Base-by-base conservation (phyloP, 495 filamentous ascomycete species). In the Aspergillus incahuasiensis region DNA sequence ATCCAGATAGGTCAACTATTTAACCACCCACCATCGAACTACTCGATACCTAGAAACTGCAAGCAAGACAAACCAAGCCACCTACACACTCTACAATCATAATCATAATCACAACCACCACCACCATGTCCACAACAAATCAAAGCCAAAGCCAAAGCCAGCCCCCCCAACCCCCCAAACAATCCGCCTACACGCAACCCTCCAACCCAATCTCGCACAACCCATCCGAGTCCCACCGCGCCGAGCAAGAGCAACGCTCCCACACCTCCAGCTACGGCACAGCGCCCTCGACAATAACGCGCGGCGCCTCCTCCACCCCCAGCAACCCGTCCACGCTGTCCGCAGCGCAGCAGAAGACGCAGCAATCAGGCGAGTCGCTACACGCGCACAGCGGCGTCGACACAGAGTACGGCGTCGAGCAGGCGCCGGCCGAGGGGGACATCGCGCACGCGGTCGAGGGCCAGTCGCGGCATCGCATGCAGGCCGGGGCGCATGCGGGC, bases 351-450 rank as follows among this genome's bases (percentile, higher is more conserved):
- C 44, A 35, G 15, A 21, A 65, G 9, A 71, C 56, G 20, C n/a
- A 56, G 3, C 50, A 55, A 8, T 47, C 67, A 16, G 48, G 57
- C n/a, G 34, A 15, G 1, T 20, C 52, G 16, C 28, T 68, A 56
- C 59, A 63, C 19, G 62, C 44, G 48, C 12, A 21, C 30, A 58
- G 40, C 15, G 67, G 65, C 54, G 67, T 73, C 6, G 72, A 76
- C 51, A 58, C 67, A 0, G 80, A 84, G 16, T 78, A 78, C 9
- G 83, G 82, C 5, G 77, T 85, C 56, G 82, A 86, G 74, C 70
- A 75, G 21, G 70, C 78, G 24, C 69, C 74, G 0, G 66, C 68
- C 5, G 82, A 86, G 53, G 83, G 82, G 3, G 70, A 79, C 20
- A 79, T 86, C 35, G 81, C 80, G 2, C 60, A 69, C 21, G 70